Evolutionary conservation across 257 asterid genomes (phyloP).

Genomic region (Cordia subcordata): DNA sequence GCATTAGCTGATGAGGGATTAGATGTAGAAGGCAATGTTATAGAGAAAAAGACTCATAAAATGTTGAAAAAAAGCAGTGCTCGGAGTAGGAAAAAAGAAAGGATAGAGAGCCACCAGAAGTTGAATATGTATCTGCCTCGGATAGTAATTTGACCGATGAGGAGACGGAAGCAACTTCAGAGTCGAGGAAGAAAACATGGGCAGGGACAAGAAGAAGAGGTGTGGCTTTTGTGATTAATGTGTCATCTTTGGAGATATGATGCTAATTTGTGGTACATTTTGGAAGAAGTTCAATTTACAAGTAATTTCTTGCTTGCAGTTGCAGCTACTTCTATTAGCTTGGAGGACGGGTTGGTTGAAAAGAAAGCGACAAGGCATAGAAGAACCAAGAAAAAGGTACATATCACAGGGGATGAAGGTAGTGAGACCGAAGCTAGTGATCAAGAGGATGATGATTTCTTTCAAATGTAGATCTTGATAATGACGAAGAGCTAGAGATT

Average conservation of each 20-base stretch:
- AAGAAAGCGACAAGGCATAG: conserved; percentile 52
- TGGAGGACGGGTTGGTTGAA: conserved; percentile 40
- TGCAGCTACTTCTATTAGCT: conserved; percentile 17
- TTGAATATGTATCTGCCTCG: conserved; percentile 11
- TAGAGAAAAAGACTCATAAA: conserved; percentile 45
- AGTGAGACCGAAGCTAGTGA: conserved; percentile 44
- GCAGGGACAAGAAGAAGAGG: conserved; percentile 52
- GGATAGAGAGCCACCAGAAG: conserved; percentile 27
- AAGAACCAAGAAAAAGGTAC: conserved; percentile 51
- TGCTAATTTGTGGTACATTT: background rate
- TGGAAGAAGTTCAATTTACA: background rate
- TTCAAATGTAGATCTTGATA: conserved; percentile 33
- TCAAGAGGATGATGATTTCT: conserved; percentile 37
- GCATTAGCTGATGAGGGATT: conserved; percentile 36
- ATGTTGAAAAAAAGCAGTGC: conserved; percentile 24
- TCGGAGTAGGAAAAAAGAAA: conserved; percentile 44
- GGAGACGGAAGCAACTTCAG: conserved; percentile 29
- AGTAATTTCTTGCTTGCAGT: conserved; percentile 39
- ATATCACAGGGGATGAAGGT: conserved; percentile 32
- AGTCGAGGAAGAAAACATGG: conserved; percentile 35
- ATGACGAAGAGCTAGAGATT: conserved; percentile 46
- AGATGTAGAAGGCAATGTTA: conserved; percentile 30
- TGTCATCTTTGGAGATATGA: too few relatives aligned
- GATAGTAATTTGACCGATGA: conserved; percentile 22
- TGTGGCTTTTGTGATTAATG: conserved; percentile 3